phyloP scores from a whole-genome alignment of 768 basidiomycete species.

The Suillus plorans region DNA sequence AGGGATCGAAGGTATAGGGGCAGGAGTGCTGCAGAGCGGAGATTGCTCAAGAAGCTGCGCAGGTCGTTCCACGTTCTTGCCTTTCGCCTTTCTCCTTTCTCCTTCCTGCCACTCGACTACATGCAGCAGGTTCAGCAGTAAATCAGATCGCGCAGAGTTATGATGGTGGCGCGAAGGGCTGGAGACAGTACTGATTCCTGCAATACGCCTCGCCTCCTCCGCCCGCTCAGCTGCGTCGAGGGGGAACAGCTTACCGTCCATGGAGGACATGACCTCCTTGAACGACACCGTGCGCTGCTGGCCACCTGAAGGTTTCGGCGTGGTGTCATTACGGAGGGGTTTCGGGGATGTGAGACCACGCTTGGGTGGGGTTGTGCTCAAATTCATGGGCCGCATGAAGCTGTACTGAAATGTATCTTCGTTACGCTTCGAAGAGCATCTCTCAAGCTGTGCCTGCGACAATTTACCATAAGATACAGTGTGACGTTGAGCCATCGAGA shows the following conservation, averaged over 20 bases:
- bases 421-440: constrained; percentile 15
- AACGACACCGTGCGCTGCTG: constrained; percentile 46
- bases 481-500: background rate
- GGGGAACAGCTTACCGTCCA: constrained; percentile 61
- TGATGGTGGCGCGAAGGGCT: constrained; percentile 18
- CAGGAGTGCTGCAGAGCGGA: constrained; percentile 9
- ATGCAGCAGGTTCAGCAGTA: constrained; percentile 45
- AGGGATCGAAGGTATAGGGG: constrained; percentile 19
- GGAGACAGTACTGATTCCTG: constrained; percentile 22
- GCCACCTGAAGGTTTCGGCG: constrained; percentile 12
- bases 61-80: constrained; percentile 40
- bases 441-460: constrained; percentile 19
- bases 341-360: constrained; percentile 15
- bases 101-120: constrained; percentile 43
- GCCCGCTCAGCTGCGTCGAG: constrained; percentile 33
- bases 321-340: constrained; percentile 8
- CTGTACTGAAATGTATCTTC: constrained; percentile 33
- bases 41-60: constrained; percentile 13
- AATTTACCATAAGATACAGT: constrained; percentile 6
- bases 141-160: constrained; percentile 29
- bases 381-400: constrained; percentile 28
- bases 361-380: constrained; percentile 19
- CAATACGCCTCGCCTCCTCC: constrained; percentile 30
- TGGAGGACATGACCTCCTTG: constrained; percentile 53
- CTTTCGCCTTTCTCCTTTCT: constrained; percentile 38